Evolutionary conservation across 2,329 filamentous ascomycete genomes (phyloP), one percentile per base, ranked within the genome.

Genomic region (Microsporum audouinii): DNA sequence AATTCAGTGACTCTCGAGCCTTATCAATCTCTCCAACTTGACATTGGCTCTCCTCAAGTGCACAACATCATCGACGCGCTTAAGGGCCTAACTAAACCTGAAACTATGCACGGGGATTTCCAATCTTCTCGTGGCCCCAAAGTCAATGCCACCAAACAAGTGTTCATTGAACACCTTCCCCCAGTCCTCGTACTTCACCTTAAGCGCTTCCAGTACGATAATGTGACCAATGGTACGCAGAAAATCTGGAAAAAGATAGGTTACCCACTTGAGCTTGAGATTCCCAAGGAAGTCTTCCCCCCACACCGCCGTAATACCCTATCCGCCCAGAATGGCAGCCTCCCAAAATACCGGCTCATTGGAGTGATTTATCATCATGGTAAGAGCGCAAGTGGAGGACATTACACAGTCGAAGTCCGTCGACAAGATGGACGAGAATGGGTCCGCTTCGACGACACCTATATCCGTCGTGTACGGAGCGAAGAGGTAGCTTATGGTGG

Each of bases 201-300:
- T 47, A 99, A 99, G 77, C 89, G 94, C 51, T 99, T 99, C 80
- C 90, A 96, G 69, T 97, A 96, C 68, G 91, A 97, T 69, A 89
- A 86, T 63, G 84, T 87, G 62, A 88, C 87, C 5, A 79, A 78
- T 51, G 91, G 91, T 29, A 95, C 91, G 0, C 88, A 96, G 69
- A 99, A 99, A 79, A 95, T 97, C 65, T 96, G 92, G 89, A 99
- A 97, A 79, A 95, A 92, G 77, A 82, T 99, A 62, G 92, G 91
- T 23, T 99, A 99, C 70, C 94, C 94, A 0, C 79, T 99, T 33
- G 91, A 97, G 69, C 80, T 99, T 58, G 92, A 97, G 71, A 90
- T 99, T 64, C 94, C 94, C 0, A 88, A 87, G 61, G 92, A 97
- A 71, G 88, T 90, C 7, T 88, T 99, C 69, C 87, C 91, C 8